A percentile compares a stretch with the other conserved stretches of the same genome.
phyloP scores from a whole-genome alignment of 2,329 filamentous ascomycete species.

The Monosporascus cannonballus region DNA sequence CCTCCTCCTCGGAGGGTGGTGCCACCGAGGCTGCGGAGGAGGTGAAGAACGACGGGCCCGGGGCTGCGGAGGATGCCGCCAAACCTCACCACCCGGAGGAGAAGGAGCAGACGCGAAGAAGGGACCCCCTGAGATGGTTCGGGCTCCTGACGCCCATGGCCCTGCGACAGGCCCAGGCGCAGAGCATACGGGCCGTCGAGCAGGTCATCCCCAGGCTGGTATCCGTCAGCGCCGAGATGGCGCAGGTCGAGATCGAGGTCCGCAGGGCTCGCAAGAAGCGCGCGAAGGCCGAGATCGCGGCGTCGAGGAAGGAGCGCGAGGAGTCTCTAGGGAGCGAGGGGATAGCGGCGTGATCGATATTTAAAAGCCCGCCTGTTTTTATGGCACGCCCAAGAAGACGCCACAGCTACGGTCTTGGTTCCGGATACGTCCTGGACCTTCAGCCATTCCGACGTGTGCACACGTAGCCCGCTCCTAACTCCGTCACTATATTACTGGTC shows the following conservation, averaged over 20 bases:
- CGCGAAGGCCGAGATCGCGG: slow-evolving; percentile 37
- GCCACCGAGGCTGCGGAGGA: not conserved
- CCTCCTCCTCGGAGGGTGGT: not conserved
- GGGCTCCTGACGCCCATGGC: slow-evolving; percentile 47
- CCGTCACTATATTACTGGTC: no score
- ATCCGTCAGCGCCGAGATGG: slow-evolving; percentile 55
- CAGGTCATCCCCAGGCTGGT: slow-evolving; percentile 51
- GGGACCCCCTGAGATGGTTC: slow-evolving; percentile 55
- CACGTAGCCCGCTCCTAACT: no score
- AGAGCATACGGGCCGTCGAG: slow-evolving; percentile 51
- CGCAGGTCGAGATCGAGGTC: slow-evolving; percentile 62
- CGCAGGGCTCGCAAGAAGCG: slow-evolving; percentile 52
- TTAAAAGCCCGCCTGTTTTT: not conserved
- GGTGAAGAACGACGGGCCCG: not conserved
- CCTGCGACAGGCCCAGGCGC: slow-evolving; percentile 52
- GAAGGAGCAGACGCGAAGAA: slow-evolving; percentile 7
- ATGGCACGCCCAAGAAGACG: no score
- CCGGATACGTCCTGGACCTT: no score
- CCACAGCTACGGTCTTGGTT: no score
- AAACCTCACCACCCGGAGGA: not conserved
- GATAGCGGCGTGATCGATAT: not conserved
- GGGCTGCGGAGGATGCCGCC: slow-evolving; percentile 3
- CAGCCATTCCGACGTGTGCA: no score
- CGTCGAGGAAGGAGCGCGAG: slow-evolving; percentile 21
- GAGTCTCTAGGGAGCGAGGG: not conserved